Evolutionary conservation across 1,284 basidiomycete species (phyloP), one percentile per base, ranked within the genome.

Genomic region (Macrocystidia cucumis): DNA sequence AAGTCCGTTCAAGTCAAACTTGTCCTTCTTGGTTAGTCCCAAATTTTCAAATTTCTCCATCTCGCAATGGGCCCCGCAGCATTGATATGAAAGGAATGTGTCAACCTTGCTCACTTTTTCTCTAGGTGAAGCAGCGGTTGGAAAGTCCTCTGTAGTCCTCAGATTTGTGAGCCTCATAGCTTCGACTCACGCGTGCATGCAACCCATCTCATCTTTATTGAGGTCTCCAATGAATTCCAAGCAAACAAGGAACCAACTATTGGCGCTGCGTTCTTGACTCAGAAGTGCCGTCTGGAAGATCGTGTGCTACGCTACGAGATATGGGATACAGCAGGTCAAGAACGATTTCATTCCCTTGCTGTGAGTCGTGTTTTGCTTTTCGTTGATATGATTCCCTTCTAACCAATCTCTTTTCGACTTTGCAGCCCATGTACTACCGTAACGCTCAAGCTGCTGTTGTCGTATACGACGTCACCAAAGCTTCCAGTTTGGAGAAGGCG

Each of bases 401-500:
- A 31, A 36, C 36, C 12, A 41, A 36, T 41, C 28, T 32, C 39
- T 25, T 37, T 44, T 41, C 40, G 36, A 33, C 39, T 37, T 29
- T 40, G 25, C 45, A 87, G 83, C 91, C 91, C 41, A 95, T 95
- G 91, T 98, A 98, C 66, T 98, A 98, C 61, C 86, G 95, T 54
- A 97, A 98, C 51, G 93, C 95, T 7, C 93, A 98, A 59, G 95
- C 95, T 5, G 95, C 93, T 28, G 91, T 98, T 23, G 95, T 98
- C 19, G 93, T 98, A 18, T 98, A 98, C 63, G 95, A 98, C 59
- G 84, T 98, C 38, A 95, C 91, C 36, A 93, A 92, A 58, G 82
- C 84, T 40, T 77, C 86, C 38, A 97, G 92, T 50, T 75, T 98
- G 44, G 96, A 99, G 61, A 98, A 98, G 63, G 95, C 95, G 41